These are phyloP conservation scores for Notholithocarpus densiflorus DNA, from an alignment of 306 rosid species.

Conservation along the genomic window DNA sequence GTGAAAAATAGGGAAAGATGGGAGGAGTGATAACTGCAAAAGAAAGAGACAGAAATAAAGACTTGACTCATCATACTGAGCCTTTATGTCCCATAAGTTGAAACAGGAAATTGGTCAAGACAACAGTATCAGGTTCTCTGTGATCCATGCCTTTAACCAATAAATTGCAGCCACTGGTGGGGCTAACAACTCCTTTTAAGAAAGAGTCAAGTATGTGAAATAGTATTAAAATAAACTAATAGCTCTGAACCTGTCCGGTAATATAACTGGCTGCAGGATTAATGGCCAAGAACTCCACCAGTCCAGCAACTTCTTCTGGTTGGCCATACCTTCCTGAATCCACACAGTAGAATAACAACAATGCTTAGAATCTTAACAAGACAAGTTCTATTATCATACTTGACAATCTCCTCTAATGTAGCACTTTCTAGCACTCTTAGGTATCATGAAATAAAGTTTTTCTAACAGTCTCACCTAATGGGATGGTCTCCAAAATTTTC, in stretches of 20 bases:
- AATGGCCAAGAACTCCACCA: slow-evolving; percentile 92
- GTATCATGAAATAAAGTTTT: background rate
- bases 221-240: background rate
- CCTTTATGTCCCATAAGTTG: slow-evolving; percentile 1
- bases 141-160: background rate
- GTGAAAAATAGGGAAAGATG: background rate
- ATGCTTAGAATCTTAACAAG: slow-evolving; percentile 3
- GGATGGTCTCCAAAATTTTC: slow-evolving; percentile 74
- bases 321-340: slow-evolving; percentile 86
- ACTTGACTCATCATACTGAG: background rate
- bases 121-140: background rate
- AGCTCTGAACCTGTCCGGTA: slow-evolving; percentile 76
- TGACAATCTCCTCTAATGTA: background rate
- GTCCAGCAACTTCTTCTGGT: slow-evolving; percentile 97
- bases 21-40: background rate
- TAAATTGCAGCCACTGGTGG: background rate
- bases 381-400: slow-evolving; percentile 11
- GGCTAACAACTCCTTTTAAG: background rate
- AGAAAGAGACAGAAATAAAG: background rate
- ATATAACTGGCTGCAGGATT: slow-evolving; percentile 84
- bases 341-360: slow-evolving; percentile 13
- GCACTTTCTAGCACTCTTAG: background rate
- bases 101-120: background rate
- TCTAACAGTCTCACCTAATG: slow-evolving; percentile 62
- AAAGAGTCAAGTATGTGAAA: background rate